Evolutionary conservation across 1,284 basidiomycete genomes (phyloP).

Genomic region (Ceratobasidium theobromae): DNA sequence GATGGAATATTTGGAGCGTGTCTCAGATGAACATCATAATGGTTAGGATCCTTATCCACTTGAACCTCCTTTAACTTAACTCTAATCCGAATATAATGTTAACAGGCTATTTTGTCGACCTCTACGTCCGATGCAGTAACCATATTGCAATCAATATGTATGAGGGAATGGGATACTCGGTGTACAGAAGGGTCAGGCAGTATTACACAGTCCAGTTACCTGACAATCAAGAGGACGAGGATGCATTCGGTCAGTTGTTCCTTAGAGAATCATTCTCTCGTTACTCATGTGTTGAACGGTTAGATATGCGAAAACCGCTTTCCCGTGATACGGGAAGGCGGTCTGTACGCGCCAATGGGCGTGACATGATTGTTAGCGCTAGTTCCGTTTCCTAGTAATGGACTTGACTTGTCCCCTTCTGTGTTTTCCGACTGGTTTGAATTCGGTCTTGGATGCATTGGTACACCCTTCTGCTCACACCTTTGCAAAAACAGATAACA

Average conservation of each 20-base stretch:
- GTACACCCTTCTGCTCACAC: too few relatives aligned
- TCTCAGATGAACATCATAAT: slow-evolving; percentile 73
- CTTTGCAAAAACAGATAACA: too few relatives aligned
- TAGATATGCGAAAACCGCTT: slow-evolving; percentile 88
- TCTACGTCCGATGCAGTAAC: slow-evolving; percentile 76
- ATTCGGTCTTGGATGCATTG: neutral
- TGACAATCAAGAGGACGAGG: slow-evolving; percentile 77
- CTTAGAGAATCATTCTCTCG: neutral
- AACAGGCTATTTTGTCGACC: slow-evolving; percentile 77
- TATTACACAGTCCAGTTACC: slow-evolving; percentile 80
- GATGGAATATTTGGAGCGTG: slow-evolving; percentile 78
- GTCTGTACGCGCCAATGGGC: slow-evolving; percentile 67
- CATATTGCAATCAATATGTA: slow-evolving; percentile 79
- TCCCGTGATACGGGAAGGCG: slow-evolving; percentile 62
- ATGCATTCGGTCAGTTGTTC: slow-evolving; percentile 79
- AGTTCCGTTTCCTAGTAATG: slow-evolving; percentile 40
- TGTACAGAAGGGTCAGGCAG: slow-evolving; percentile 79
- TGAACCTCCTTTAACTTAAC: neutral
- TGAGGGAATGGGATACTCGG: slow-evolving; percentile 82
- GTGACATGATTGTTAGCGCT: slow-evolving; percentile 71
- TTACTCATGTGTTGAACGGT: neutral
- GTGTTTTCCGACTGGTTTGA: neutral
- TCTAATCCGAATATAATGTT: neutral
- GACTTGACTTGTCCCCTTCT: neutral
- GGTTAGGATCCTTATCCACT: slow-evolving; percentile 43